Base-by-base conservation (phyloP, 23 red algal species). In the Porphyridium purpureum region DNA sequence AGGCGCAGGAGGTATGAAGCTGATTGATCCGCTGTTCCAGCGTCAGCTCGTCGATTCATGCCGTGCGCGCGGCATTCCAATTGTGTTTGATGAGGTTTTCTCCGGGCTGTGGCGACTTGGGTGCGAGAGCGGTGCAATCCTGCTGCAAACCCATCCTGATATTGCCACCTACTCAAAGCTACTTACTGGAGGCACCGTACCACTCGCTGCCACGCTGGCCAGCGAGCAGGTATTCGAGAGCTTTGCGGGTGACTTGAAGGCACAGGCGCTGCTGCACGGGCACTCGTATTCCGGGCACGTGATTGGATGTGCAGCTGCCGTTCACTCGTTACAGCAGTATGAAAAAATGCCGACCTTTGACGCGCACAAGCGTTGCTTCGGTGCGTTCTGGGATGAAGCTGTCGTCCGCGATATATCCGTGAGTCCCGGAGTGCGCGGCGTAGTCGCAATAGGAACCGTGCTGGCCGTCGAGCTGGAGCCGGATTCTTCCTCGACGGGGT, bases 41-140 rank as follows among this genome's bases (percentile, higher is more conserved):
- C 54, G 70, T 34, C 62, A 72, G 21, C 64, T 98, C 0, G 66
- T 76, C 20, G 42, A 57, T 50, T 72, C 56, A 35, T 79, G 71
- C 35, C 68, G 72, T 4, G 58, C 36, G n/a, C 75, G 73, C n/a
- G 34, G 67, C 29, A 86, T 98, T 46, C 90, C 90, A 0, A 24
- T 98, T 28, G 52, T 98, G 24, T 81, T 67, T 46, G 90, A 98
- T 59, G 80, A 98, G 60, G 73, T 98, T 24, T 98, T 98, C 55
- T 67, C 72, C 21, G 90, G 78, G 41, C 64, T 81, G 41, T 86
- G 90, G 80, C 59, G 90, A 21, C 38, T 98, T 24, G 90, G 90
- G 5, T 42, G 55, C 27, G 51, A 59, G 52, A 76, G 60, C 28
- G 80, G 59, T 0, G 78, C 70, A 14, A 32, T 36, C 25, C 29